Conservation (phyloP, 163 green algal species). For the Scenedesmus sp. region DNA sequence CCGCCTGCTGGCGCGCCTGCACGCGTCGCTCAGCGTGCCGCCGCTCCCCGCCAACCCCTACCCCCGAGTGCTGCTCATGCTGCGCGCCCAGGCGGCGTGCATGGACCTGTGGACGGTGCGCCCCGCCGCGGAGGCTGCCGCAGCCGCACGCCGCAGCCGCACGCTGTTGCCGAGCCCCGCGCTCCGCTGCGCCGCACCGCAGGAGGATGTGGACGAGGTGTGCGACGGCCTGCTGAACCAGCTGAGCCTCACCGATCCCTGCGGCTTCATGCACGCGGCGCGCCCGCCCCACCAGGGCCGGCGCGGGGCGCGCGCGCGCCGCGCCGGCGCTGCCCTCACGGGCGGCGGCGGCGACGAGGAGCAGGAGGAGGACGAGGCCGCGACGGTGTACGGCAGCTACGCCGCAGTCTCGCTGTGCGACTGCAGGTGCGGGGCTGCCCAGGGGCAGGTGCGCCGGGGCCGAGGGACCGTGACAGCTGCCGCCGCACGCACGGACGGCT, state of each 20-base stretch:
- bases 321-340: background rate
- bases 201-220: slow-evolving; percentile 70
- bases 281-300: slow-evolving; percentile 11
- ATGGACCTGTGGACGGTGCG: slow-evolving; percentile 43
- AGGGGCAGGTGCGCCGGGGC: no score
- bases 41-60: slow-evolving; percentile 60
- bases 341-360: background rate
- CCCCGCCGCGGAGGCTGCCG: no score
- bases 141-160: no score
- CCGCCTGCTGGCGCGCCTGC: slow-evolving; percentile 15
- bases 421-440: slow-evolving; percentile 21
- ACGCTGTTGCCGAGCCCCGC: background rate
- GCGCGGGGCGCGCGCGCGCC: slow-evolving; percentile 21
- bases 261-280: slow-evolving; percentile 72
- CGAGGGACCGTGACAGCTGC: no score
- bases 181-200: background rate
- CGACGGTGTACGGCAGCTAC: slow-evolving; percentile 36
- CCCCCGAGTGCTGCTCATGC: slow-evolving; percentile 43
- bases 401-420: slow-evolving; percentile 44
- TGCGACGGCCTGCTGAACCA: slow-evolving; percentile 68
- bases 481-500: no score
- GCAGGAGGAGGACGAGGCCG: slow-evolving; percentile 15
- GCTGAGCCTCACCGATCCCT: slow-evolving; percentile 62
- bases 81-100: slow-evolving; percentile 31
- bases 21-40: slow-evolving; percentile 36